Evolutionary conservation across 192 early-diverging fungal genomes (phyloP), one percentile per base, ranked within the genome.

Genomic region (Kickxella alabastrina): DNA sequence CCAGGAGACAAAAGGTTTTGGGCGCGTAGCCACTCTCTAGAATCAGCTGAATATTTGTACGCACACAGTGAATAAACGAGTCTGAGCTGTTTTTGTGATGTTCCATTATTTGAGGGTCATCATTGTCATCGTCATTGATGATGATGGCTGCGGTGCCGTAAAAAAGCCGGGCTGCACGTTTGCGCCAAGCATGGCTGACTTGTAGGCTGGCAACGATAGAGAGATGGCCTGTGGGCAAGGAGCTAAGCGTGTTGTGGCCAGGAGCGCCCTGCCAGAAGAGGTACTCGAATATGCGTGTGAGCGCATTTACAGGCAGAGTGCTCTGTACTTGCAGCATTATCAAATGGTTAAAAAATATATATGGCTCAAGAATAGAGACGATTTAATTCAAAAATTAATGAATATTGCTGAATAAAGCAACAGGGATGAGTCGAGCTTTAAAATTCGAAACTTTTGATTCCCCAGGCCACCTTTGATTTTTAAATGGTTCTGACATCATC

Each of bases 11-110:
- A 0, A 36, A 34, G 10, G 70, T 49, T 44, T 66, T 61, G 31
- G 70, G 62, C 25, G 70, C 70, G 18, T 66, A 64, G 9, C 70
- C 70, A 54, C 70, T 73, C 23, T 62, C 54, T 12, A 73, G 47
- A 1, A 66, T 13, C 50, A 73, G 59, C 40, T 26, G 47, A 2
- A 73, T 25, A 25, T 65, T 73, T 29, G 54, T 58, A n/a, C 40
- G 29, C 14, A 55, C 36, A 72, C 3, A 53, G 53, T 9, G 22
- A 34, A 62, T 62, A 72, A 44, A 72, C 43, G 24, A 25, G 0
- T 26, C 15, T 34, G 37, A 34, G 52, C 59, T 15, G 46, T n/a
- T 23, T 28, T 54, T 60, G n/a, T 36, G 41, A n/a, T n/a, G n/a
- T n/a, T n/a, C n/a, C n/a, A n/a, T n/a, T n/a, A n/a, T n/a, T n/a